Evolutionary conservation across 169 alveolate species (phyloP), one percentile per base, ranked within the genome.

Genomic region (Cryptosporidium tyzzeri): DNA sequence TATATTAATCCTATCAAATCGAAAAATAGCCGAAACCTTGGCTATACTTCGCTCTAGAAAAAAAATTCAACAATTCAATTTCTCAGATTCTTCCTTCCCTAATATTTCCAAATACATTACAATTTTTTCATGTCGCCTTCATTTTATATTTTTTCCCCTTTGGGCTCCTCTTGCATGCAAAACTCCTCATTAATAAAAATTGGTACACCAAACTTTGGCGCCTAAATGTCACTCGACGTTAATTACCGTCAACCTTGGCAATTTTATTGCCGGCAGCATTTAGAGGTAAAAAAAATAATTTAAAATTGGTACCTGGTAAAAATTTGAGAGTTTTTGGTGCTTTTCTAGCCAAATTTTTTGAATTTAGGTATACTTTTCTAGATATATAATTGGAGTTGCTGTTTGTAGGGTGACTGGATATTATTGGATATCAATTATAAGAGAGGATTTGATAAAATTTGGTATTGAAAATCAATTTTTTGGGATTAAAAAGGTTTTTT

Each of bases 141-240:
- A 55, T 26, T 26, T 23, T 55, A n/a, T 55, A 55, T 9, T 55
- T 55, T 26, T 55, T 55, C 35, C 35, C 67, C 67, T 2, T 55
- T 26, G 67, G 67, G 67, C 12, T 55, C 29, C 29, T 9, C 33
- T 35, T 65, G 71, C 71, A 65, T 65, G 71, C 71, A 65, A 65
- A 65, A 65, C 67, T 55, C 67, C 35, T 55, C 37, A 55, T 21
- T 65, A 33, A 33, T 16, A 45, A 29, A 50, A 45, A 50, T 29
- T 50, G 70, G 45, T 62, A 73, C 86, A 29, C 35, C 61, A 3
- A 39, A 70, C 3, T 7, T 53, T 73, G 71, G 71, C 86, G 86
- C 86, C 70, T 73, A 73, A 73, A 44, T 59, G 71, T 73, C 68
- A 59, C 86, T 73, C 86, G 86, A 73, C 86, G 86, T 53, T 21